These are phyloP conservation scores for Carex littledalei DNA, from an alignment of 176 grass and related monocot species.

Conservation along the genomic window DNA sequence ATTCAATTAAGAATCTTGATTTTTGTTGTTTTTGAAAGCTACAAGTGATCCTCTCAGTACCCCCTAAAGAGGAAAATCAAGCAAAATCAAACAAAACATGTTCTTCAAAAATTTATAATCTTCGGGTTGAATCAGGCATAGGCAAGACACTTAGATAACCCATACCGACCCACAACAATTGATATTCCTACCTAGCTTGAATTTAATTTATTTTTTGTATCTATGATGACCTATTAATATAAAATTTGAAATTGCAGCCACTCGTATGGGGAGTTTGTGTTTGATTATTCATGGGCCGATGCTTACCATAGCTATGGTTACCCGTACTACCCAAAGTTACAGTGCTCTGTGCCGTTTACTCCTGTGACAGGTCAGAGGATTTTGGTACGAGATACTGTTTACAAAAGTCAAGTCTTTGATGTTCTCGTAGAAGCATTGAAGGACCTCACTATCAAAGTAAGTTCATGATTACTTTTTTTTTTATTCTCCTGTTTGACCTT, in stretches of 20 bases:
- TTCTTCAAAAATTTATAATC: background rate
- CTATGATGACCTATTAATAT: background rate
- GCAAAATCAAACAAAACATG: background rate
- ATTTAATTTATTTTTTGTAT: background rate
- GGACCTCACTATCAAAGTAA: constrained; percentile 68
- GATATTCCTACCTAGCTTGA: background rate
- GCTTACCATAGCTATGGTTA: constrained; percentile 86
- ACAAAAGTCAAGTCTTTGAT: constrained; percentile 69
- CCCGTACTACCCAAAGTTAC: constrained; percentile 88
- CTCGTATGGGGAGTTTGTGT: constrained; percentile 94
- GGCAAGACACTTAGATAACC: background rate
- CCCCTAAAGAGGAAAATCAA: background rate
- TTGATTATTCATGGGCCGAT: constrained; percentile 91
- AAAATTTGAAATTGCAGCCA: constrained; percentile 68
- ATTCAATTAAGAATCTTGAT: background rate
- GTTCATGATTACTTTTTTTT: background rate
- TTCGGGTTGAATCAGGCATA: background rate
- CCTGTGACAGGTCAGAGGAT: constrained; percentile 94
- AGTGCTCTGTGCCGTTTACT: constrained; percentile 93
- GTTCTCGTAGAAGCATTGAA: constrained; percentile 73
- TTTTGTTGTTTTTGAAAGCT: background rate
- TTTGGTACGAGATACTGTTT: constrained; percentile 64
- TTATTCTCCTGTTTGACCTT: background rate
- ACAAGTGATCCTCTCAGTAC: background rate
- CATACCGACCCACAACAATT: background rate